phyloP scores from a whole-genome alignment of 163 green algal species.

The Chlamydomonas reinhardtii region DNA sequence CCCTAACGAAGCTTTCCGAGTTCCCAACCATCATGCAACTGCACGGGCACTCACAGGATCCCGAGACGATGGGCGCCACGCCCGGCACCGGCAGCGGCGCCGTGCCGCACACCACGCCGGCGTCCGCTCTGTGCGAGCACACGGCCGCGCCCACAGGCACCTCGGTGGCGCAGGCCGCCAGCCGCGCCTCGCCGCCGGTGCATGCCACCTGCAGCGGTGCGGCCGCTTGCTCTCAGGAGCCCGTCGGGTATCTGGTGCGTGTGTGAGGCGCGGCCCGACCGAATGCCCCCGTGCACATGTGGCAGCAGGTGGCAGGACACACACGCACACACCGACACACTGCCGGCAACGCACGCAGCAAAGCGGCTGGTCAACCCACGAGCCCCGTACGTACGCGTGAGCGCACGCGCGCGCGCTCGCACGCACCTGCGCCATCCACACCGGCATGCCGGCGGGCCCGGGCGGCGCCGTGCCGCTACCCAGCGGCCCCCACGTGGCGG shows the following conservation, averaged over 20 bases:
- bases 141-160: not conserved
- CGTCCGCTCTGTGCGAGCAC: conserved; percentile 36
- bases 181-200: not conserved
- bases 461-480: not conserved
- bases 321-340: no score
- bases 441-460: conserved; percentile 1
- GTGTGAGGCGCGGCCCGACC: no score
- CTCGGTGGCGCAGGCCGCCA: not conserved
- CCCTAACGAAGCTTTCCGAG: no score
- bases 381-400: no score
- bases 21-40: no score
- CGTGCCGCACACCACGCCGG: not conserved
- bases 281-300: no score
- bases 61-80: not conserved
- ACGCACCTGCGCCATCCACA: conserved; percentile 29
- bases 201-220: conserved; percentile 8
- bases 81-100: not conserved
- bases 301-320: no score
- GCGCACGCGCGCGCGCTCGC: no score
- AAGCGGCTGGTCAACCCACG: no score
- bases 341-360: no score
- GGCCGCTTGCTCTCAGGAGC: no score
- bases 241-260: no score
- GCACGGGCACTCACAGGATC: not conserved
- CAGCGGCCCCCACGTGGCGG: not conserved